Percentiles rank a stretch among this genome's conserved stretches.
These are phyloP conservation scores for Vigna radiata DNA, from an alignment of 306 rosid genomes.

Conservation along the genomic window DNA sequence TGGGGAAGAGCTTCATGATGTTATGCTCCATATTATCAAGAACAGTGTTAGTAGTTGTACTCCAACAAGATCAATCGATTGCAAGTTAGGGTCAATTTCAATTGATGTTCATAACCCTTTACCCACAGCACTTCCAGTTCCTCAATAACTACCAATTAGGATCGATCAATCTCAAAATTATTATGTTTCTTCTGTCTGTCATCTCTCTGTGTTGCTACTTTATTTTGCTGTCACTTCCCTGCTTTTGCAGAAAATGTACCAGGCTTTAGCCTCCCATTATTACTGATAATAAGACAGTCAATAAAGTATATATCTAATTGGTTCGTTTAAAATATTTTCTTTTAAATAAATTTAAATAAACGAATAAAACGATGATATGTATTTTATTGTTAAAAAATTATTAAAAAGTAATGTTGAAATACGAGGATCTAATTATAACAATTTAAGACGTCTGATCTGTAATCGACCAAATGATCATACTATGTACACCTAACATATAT, in stretches of 20 bases:
- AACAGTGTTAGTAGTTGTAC: background rate
- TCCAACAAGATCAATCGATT: constrained; percentile 45
- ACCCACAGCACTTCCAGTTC: constrained; percentile 40
- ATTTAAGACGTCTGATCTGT: no score
- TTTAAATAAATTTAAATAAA: no score
- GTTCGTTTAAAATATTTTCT: no score
- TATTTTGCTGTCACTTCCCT: background rate
- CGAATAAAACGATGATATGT: no score
- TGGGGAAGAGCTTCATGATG: constrained; percentile 54
- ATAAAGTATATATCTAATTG: no score
- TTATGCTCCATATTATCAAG: constrained; percentile 45
- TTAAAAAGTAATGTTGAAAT: no score
- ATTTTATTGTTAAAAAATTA: no score
- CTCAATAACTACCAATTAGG: constrained; percentile 5
- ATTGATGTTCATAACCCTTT: constrained; percentile 39
- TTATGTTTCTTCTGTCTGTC: background rate
- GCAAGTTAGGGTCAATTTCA: constrained; percentile 48
- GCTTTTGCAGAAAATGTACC: background rate
- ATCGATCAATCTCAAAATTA: background rate
- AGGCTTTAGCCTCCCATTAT: background rate
- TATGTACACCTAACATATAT: background rate
- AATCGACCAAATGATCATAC: no score
- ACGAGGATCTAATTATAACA: no score
- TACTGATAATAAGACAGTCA: background rate
- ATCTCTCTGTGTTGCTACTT: background rate